phyloP scores from a whole-genome alignment of 78 protist genomes.

The Dictyostelium brefeldianum region DNA sequence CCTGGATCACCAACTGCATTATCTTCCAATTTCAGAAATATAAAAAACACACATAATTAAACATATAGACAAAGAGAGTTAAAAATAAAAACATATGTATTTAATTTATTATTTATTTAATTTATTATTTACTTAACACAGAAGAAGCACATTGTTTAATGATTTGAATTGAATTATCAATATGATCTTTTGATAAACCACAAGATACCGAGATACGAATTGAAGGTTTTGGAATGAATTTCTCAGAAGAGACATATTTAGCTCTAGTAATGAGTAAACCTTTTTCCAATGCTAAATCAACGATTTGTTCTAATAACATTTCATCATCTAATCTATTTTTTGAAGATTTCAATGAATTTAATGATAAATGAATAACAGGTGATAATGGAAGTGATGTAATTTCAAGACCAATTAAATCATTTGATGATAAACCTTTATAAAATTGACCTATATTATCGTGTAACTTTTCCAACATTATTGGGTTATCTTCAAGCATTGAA shows the following conservation, averaged over 20 bases:
- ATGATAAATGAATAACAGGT: conserved; percentile 66
- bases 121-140: background rate
- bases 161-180: conserved; percentile 1
- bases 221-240: conserved; percentile 78
- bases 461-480: conserved; percentile 21
- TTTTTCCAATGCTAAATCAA: conserved; percentile 7
- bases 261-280: conserved; percentile 69
- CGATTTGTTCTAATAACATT: conserved; percentile 45
- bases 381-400: conserved; percentile 40
- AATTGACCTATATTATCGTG: background rate
- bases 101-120: background rate
- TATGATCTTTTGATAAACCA: conserved; percentile 13
- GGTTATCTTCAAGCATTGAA: conserved; percentile 16
- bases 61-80: too few relatives aligned
- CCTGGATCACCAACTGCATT: background rate
- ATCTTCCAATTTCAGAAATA: too few relatives aligned
- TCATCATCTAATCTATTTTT: conserved; percentile 43
- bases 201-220: conserved; percentile 70
- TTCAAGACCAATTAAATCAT: conserved; percentile 37
- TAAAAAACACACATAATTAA: too few relatives aligned
- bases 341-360: background rate
- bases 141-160: conserved; percentile 13
- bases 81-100: background rate
- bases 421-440: conserved; percentile 4
- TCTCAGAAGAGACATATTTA: conserved; percentile 74